Evolutionary conservation across 768 basidiomycete species (phyloP).

Genomic region (Kwoniella sp.): DNA sequence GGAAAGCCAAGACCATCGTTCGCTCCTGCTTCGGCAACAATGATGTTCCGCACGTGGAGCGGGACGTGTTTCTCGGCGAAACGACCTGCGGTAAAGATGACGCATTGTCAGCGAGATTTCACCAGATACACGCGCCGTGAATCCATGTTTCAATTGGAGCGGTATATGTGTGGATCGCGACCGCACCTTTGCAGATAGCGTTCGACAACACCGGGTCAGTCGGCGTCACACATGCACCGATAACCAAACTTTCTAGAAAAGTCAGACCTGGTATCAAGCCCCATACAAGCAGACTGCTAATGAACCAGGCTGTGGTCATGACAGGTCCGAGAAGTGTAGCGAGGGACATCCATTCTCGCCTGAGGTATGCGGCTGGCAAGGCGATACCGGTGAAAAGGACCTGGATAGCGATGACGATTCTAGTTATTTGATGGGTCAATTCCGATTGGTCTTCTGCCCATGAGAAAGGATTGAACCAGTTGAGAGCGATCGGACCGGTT

Average conservation of each 20-base stretch:
- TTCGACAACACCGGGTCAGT: constrained; percentile 59
- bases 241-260: constrained; percentile 57
- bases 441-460: constrained; percentile 48
- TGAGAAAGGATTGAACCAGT: constrained; percentile 54
- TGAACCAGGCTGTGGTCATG: constrained; percentile 59
- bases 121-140: background rate
- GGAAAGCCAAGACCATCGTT: constrained; percentile 60
- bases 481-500: constrained; percentile 53
- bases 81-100: constrained; percentile 44
- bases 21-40: constrained; percentile 58
- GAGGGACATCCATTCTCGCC: constrained; percentile 53
- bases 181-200: constrained; percentile 45
- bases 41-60: constrained; percentile 57
- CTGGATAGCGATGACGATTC: constrained; percentile 58
- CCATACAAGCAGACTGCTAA: constrained; percentile 55
- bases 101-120: background rate
- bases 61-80: constrained; percentile 58
- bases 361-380: constrained; percentile 57
- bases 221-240: constrained; percentile 58
- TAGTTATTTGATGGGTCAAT: constrained; percentile 51
- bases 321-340: constrained; percentile 56
- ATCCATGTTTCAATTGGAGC: no score
- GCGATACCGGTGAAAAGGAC: constrained; percentile 51
- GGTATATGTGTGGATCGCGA: background rate
- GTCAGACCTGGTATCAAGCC: constrained; percentile 56